A percentile compares a stretch with the other conserved stretches of the same genome.
Evolutionary conservation across 345 rosid genomes (phyloP).

Genomic region (Melaleuca alternifolia): DNA sequence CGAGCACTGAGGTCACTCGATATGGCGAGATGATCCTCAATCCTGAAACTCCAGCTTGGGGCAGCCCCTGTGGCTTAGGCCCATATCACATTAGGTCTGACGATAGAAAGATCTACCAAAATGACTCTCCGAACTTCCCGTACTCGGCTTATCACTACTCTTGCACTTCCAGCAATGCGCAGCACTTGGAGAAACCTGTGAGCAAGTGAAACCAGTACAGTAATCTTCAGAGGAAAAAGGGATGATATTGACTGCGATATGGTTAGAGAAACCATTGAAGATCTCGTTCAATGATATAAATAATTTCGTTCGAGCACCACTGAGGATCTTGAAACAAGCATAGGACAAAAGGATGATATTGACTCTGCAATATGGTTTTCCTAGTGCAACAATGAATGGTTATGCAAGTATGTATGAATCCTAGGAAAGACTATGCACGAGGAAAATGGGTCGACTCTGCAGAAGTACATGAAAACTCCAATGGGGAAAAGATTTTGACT

Average conservation of each 20-base stretch:
- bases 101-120: slow-evolving; percentile 36
- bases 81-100: slow-evolving; percentile 48
- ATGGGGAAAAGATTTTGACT: neutral
- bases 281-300: too few relatives aligned
- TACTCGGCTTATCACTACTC: slow-evolving; percentile 57
- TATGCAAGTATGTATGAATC: neutral
- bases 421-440: too few relatives aligned
- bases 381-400: neutral
- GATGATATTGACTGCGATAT: too few relatives aligned
- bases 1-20: slow-evolving; percentile 56
- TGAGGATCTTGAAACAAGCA: neutral
- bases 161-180: slow-evolving; percentile 57
- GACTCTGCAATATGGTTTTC: neutral
- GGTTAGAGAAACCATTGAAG: too few relatives aligned
- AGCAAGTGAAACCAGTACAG: slow-evolving; percentile 54
- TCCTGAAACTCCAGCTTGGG: slow-evolving; percentile 36
- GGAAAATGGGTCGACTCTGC: neutral
- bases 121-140: slow-evolving; percentile 37
- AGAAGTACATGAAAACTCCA: neutral
- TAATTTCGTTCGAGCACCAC: neutral
- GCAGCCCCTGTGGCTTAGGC: slow-evolving; percentile 17
- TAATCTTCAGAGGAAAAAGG: slow-evolving; percentile 68
- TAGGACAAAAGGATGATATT: neutral
- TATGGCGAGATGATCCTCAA: slow-evolving; percentile 70
- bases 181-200: slow-evolving; percentile 33